Percentiles rank a stretch among this genome's conserved stretches.
Evolutionary conservation across 352 stramenopile species (phyloP).

Genomic region (Globisporangium spiculum): DNA sequence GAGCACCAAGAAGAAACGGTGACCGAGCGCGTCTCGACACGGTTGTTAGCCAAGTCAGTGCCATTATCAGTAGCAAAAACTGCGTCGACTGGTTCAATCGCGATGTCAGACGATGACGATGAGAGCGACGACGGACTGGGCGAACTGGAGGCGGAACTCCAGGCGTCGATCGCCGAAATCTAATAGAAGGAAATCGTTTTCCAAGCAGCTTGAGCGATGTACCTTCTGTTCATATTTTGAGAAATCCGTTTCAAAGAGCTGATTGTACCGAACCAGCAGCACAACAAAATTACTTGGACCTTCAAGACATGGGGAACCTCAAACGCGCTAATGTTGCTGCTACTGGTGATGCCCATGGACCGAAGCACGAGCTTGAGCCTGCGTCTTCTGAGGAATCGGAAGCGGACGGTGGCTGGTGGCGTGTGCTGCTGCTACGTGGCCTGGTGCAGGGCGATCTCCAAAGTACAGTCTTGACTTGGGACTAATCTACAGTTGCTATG

Average conservation of each 20-base stretch:
- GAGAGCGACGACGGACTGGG: conserved; percentile 46
- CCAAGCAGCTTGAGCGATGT: neutral
- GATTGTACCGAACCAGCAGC: too few species aligned
- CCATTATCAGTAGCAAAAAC: neutral
- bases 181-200: neutral
- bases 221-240: neutral
- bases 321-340: neutral
- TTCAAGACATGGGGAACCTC: conserved; percentile 6
- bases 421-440: conserved; percentile 16
- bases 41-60: neutral
- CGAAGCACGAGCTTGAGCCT: neutral
- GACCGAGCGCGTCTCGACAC: neutral
- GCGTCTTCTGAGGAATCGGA: conserved; percentile 5
- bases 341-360: neutral
- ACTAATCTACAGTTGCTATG: too few species aligned
- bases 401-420: conserved; percentile 16
- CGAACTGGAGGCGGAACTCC: conserved; percentile 44
- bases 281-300: too few species aligned
- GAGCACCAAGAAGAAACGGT: neutral
- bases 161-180: conserved; percentile 10
- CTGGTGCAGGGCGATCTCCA: conserved; percentile 15
- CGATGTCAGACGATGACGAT: conserved; percentile 23
- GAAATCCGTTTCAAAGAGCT: neutral
- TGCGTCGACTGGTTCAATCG: conserved; percentile 16
- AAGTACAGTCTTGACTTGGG: neutral